Conservation (phyloP, 2,329 filamentous ascomycete genomes). For the Aspergillus candidus region DNA sequence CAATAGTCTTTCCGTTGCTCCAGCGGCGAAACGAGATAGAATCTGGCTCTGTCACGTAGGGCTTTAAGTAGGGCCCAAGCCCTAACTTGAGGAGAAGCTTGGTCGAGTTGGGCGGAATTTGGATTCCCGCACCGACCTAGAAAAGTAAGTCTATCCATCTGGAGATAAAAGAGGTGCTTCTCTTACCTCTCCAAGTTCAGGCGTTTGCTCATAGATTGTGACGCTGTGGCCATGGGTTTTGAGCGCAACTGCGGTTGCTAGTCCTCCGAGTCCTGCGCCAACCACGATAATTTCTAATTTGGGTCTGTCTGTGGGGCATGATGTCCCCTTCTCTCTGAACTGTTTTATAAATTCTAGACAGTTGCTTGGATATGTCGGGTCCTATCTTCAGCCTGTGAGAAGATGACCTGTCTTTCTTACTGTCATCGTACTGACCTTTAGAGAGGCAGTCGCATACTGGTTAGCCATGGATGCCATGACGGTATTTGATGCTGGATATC, state of each 20-base stretch:
- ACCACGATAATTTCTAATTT: slow-evolving; percentile 24
- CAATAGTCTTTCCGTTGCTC: slow-evolving; percentile 35
- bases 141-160: no score
- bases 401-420: not conserved
- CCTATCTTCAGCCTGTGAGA: not conserved
- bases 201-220: slow-evolving; percentile 25
- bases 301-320: not conserved
- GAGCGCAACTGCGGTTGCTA: slow-evolving; percentile 25
- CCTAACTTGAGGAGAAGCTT: slow-evolving; percentile 36
- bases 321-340: not conserved
- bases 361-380: slow-evolving; percentile 13
- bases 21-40: slow-evolving; percentile 21
- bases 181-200: slow-evolving; percentile 35
- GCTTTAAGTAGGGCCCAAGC: slow-evolving; percentile 22
- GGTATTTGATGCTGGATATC: not conserved
- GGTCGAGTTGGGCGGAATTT: slow-evolving; percentile 40
- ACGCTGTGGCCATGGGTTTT: slow-evolving; percentile 19
- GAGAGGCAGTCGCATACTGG: slow-evolving; percentile 1
- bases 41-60: slow-evolving; percentile 28
- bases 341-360: slow-evolving; percentile 6
- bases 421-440: not conserved
- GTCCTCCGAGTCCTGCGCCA: slow-evolving; percentile 27
- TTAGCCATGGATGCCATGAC: not conserved
- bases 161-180: no score
- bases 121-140: slow-evolving; percentile 31